A percentile compares a stretch with the other conserved stretches of the same genome.
Conservation (phyloP, 2,329 filamentous ascomycete species). For the Tolypocladium sp. region DNA sequence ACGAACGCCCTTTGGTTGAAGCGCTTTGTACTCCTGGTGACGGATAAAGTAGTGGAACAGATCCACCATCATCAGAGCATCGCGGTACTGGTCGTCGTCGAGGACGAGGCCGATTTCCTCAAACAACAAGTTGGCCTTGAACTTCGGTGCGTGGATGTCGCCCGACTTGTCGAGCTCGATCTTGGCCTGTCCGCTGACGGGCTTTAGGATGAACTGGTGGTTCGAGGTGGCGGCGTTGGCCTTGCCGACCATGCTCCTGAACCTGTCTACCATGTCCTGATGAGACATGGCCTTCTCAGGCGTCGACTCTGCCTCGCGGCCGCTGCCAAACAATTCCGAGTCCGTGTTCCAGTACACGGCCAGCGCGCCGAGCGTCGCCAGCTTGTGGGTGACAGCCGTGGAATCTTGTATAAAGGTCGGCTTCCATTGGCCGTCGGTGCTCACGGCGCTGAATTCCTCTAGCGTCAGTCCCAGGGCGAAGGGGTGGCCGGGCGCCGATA, state of each 20-base stretch:
- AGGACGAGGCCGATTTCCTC: constrained; percentile 97
- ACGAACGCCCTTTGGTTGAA: constrained; percentile 71
- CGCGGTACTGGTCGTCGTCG: constrained; percentile 94
- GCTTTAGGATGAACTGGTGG: constrained; percentile 92
- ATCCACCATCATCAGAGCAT: constrained; percentile 96
- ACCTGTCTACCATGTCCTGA: constrained; percentile 65
- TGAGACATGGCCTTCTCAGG: constrained; percentile 55
- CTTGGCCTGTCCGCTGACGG: constrained; percentile 90
- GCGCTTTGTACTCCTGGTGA: constrained; percentile 92
- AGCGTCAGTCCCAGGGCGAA: constrained; percentile 89
- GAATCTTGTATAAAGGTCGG: constrained; percentile 93
- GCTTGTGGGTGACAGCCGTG: constrained; percentile 76
- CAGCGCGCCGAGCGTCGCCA: constrained; percentile 80
- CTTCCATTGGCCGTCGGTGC: constrained; percentile 89
- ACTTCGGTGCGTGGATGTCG: constrained; percentile 66
- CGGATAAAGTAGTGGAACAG: constrained; percentile 97
- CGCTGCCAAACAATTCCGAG: constrained; percentile 70
- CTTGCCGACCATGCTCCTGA: constrained; percentile 72
- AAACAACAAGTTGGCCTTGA: constrained; percentile 86
- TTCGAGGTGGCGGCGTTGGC: constrained; percentile 46
- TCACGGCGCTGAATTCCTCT: constrained; percentile 93
- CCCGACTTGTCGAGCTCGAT: constrained; percentile 93
- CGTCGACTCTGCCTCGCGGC: constrained; percentile 50
- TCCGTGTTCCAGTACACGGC: constrained; percentile 99
- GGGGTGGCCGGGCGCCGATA: constrained; percentile 88